Base-by-base conservation (phyloP, 495 filamentous ascomycete species). In the Trypethelium eluteriae region DNA sequence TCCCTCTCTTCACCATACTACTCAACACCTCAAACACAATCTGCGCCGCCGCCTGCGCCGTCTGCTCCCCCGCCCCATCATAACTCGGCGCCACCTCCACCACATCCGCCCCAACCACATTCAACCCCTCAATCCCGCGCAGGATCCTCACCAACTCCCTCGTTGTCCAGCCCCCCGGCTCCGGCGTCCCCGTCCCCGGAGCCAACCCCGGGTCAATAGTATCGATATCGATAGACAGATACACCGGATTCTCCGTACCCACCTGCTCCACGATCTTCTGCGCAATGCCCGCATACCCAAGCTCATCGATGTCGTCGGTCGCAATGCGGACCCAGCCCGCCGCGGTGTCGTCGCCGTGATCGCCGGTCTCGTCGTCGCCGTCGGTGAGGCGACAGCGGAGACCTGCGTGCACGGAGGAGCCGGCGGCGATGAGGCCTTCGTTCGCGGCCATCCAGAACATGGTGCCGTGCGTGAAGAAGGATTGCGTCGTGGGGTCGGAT, bases 361-460 rank as follows among this genome's bases (percentile, higher is more conserved):
- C 85, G 62, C 81, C 86, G 7, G 25, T 25, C 71, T 96, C 90
- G 16, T 83, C 85, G 65, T 82, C 85, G 62, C 81, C 86, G 7
- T 89, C 89, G 0, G 84, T 85, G 35, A 94, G 76, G 0, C 90
- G 77, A 0, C 89, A 93, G 35, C 89, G 82, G 47, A 94, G 80
- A 1, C 91, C 90, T 1, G 89, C 91, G 73, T 94, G 91, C 18
- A 91, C 88, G 18, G 85, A 89, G 3, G 82, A 86, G 25, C 76
- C 74, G 70, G 90, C 89, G 41, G 82, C 78, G 56, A 93, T 84
- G 35, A 93, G 75, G 0, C 88, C 88, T 74, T 93, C 91, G 35
- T 85, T 83, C 59, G 84, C 85, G 2, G 91, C 90, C 62, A 91
- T 81, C 84, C 89, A 90, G 81, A 95, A 94, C 85, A 93, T 92